phyloP scores from a whole-genome alignment of 2,329 filamentous ascomycete species.

The Purpureocillium lavendulum region DNA sequence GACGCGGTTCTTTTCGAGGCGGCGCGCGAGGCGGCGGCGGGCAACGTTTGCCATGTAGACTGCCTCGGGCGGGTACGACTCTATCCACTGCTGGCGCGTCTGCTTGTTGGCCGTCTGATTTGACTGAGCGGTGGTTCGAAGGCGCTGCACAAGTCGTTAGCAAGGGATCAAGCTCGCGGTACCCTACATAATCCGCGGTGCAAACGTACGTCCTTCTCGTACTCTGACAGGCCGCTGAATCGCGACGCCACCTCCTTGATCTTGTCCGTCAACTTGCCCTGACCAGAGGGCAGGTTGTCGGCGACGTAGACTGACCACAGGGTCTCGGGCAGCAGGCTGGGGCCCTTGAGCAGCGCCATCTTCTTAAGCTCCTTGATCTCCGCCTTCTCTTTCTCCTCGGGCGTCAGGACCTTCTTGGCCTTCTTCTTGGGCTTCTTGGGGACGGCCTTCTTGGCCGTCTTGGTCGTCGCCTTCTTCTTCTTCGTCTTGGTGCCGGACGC shows the following conservation, averaged over 20 bases:
- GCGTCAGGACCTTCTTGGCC: constrained; percentile 21
- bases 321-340: constrained; percentile 19
- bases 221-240: constrained; percentile 30
- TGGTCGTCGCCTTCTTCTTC: constrained; percentile 15
- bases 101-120: constrained; percentile 34
- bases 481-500: constrained; percentile 5
- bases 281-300: constrained; percentile 17
- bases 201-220: constrained; percentile 35
- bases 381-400: constrained; percentile 27
- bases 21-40: constrained; percentile 31
- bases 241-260: constrained; percentile 18
- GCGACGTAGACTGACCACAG: constrained; percentile 30
- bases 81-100: constrained; percentile 39
- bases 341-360: constrained; percentile 31
- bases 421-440: constrained; percentile 18
- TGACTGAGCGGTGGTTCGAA: constrained; percentile 22
- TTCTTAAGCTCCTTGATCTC: constrained; percentile 28
- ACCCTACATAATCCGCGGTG: background rate
- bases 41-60: constrained; percentile 39
- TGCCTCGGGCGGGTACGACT: constrained; percentile 26
- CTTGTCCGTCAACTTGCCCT: constrained; percentile 7
- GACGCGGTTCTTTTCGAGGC: constrained; percentile 16
- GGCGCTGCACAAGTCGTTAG: constrained; percentile 11
- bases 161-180: background rate
- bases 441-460: constrained; percentile 17